Base-by-base conservation (phyloP, 148 eudicot genomes). In the Amaranthus hypochondriacus region DNA sequence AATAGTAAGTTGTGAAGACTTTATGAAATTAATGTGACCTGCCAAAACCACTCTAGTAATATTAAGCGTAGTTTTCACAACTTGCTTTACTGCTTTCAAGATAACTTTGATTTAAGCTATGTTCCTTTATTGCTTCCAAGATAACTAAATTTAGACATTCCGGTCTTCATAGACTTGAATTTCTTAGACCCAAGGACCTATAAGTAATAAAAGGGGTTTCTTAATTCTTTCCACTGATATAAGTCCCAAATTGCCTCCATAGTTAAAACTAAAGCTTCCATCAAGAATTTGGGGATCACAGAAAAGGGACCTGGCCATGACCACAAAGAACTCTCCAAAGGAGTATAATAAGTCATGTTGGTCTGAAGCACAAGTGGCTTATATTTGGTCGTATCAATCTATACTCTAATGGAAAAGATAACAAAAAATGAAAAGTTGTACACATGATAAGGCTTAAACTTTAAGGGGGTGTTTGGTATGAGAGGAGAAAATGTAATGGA, bases 371-470 rank as follows among this genome's bases (percentile, higher is more conserved):
- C 56, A 77, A 64, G 73, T 70, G 69, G 69, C 52, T 70, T 70
- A 71, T 62, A 70, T 53, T 54, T 15, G 28, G 79, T 70, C 75
- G 71, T 63, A 71, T 64, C 75, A 77, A 77, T 48, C 71, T 55
- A 56, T 68, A 57, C 28, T 57, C 60, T 47, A 68, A 66, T 2
- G 14, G 6, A 6, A n/a, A 48, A 70, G 63, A 77, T 62, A 77
- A 76, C 42, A 57, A 57, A 75, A 72, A 54, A 43, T 72, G 46
- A 5, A 46, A 56, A 75, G 48, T 21, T 47, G 56, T 53, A 73
- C 69, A 46, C 78, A 51, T 76, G 73, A 76, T 69, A 69, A 69
- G 78, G 53, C 73, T 69, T 47, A 43, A 69, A 7, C 50, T 62
- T 46, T n/a, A 21, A 3, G 21, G 39, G 39, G 39, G 39, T 28